Evolutionary conservation across 106 monocot species (phyloP), one percentile per base, ranked within the genome.

Genomic region (Alisma plantagoaquatica): DNA sequence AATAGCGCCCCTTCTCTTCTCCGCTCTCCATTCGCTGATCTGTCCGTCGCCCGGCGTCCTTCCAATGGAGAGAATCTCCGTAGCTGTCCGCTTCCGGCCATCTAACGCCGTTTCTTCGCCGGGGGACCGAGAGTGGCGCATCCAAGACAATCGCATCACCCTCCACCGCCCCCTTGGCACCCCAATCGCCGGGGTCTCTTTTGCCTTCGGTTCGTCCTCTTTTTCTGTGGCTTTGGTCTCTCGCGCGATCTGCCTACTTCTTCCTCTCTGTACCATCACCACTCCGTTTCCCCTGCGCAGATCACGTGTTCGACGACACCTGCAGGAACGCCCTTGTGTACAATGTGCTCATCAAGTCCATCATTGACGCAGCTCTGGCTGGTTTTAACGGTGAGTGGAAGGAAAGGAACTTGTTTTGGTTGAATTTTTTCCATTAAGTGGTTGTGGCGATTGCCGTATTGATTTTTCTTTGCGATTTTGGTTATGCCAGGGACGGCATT

Each of bases 61-160:
- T 44, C 19, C 44, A 4, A 98, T 85, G 96, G 96, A 98, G 74
- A 98, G 82, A 49, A 98, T 98, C 70, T 77, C 84, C 18, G 89
- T 98, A 11, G 96, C 77, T 44, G 66, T 98, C 27, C 84, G 96
- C 14, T 71, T 88, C 75, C 96, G 96, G 2, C 96, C 23, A 30
- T 44, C 57, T 38, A 29, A 31, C 7, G 59, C 46, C 10, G 9
- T 56, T 21, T 3, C 60, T 29, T n/a, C 56, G 27, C 3, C 60
- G 38, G 59, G 35, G 3, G 72, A 68, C 1, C 67, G 88, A 7
- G 35, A 66, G 26, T 96, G 94, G 94, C 56, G 46, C 63, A 52
- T 96, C 46, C 78, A 75, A 27, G 84, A 81, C 66, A 74, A 84
- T 51, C 65, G 80, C 56, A 81, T 96, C 75, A 64, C 81, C 33